phyloP scores from a whole-genome alignment of 345 rosid genomes.

The Populus simonii region DNA sequence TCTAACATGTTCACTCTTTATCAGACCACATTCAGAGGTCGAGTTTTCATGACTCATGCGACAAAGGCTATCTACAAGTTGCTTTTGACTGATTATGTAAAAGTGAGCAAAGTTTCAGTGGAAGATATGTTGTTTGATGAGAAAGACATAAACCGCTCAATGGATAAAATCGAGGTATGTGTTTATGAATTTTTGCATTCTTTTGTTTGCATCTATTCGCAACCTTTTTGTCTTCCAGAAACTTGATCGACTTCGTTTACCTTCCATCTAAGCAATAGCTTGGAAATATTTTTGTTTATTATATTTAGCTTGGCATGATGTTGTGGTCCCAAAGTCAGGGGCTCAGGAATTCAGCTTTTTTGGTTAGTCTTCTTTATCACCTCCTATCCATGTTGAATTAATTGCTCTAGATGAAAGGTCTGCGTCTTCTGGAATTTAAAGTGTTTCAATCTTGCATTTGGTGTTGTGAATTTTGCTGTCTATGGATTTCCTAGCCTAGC shows the following conservation, averaged over 20 bases:
- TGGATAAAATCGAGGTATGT: slow-evolving; percentile 89
- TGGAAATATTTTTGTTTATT: background rate
- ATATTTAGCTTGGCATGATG: background rate
- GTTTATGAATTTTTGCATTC: background rate
- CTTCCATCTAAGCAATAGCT: too few relatives aligned
- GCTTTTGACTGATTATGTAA: slow-evolving; percentile 83
- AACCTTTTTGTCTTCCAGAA: background rate
- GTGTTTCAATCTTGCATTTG: background rate
- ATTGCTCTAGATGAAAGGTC: background rate
- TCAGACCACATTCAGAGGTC: slow-evolving; percentile 85
- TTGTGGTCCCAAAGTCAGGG: background rate
- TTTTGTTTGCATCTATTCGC: background rate
- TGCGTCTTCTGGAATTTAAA: too few relatives aligned
- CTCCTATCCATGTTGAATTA: background rate
- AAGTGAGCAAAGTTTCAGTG: slow-evolving; percentile 95
- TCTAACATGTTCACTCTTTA: slow-evolving; percentile 9
- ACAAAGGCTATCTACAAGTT: slow-evolving; percentile 92
- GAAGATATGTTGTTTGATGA: slow-evolving; percentile 97
- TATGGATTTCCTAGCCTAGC: background rate
- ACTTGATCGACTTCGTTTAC: too few relatives aligned
- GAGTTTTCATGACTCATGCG: slow-evolving; percentile 97
- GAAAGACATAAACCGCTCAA: slow-evolving; percentile 77
- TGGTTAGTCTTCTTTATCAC: background rate
- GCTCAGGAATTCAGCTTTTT: background rate
- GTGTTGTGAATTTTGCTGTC: background rate